phyloP scores from a whole-genome alignment of 1,139 yeast species.

The Suhomyces maxii region DNA sequence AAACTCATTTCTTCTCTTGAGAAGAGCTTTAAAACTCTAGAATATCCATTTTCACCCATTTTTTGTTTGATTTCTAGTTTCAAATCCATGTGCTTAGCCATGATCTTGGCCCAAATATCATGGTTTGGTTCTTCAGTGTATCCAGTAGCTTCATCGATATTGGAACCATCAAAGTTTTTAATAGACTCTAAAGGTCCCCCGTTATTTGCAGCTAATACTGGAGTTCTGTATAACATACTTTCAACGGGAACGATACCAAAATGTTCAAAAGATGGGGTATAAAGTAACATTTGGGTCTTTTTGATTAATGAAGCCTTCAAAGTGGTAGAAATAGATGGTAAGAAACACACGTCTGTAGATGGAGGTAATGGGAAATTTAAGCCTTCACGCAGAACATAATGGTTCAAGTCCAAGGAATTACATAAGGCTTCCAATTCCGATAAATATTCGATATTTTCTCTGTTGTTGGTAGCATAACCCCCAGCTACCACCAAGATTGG shows the following conservation, averaged over 20 bases:
- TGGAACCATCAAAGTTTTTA: conserved; percentile 40
- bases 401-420: conserved; percentile 42
- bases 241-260: conserved; percentile 98
- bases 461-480: conserved; percentile 81
- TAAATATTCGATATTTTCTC: conserved; percentile 75
- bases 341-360: conserved; percentile 59
- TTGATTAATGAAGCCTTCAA: conserved; percentile 65
- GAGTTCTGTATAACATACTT: conserved; percentile 81
- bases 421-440: conserved; percentile 57
- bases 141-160: conserved; percentile 63
- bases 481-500: conserved; percentile 74
- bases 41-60: conserved; percentile 53
- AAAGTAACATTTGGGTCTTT: conserved; percentile 61
- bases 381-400: conserved; percentile 51
- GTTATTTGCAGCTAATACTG: conserved; percentile 80
- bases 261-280: conserved; percentile 92
- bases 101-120: conserved; percentile 61
- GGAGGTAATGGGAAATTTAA: conserved; percentile 34
- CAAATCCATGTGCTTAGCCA: conserved; percentile 43
- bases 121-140: conserved; percentile 62
- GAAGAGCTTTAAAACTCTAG: conserved; percentile 53
- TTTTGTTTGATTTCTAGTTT: conserved; percentile 25
- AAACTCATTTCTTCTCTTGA: conserved; percentile 64
- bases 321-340: conserved; percentile 74
- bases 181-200: conserved; percentile 96